A percentile compares a stretch with the other conserved stretches of the same genome.
Conservation (phyloP, 345 rosid species). For the Cardiospermum halicacabum region DNA sequence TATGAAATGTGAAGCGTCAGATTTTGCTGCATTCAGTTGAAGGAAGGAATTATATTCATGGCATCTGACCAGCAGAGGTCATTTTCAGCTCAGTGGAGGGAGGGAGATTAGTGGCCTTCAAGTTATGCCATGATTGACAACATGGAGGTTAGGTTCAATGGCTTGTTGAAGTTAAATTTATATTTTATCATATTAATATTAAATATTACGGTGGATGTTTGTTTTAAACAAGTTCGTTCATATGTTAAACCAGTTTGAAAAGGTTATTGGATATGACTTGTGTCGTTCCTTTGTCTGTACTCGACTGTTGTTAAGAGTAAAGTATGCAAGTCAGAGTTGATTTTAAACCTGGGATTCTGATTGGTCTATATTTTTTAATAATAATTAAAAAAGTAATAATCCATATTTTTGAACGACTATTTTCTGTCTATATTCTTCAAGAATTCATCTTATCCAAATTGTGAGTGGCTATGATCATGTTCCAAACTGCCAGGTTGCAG, state of each 20-base stretch:
- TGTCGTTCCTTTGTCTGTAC: not conserved
- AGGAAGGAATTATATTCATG: conserved; percentile 11
- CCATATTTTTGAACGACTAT: too few species aligned
- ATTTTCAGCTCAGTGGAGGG: conserved; percentile 19
- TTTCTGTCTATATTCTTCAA: too few species aligned
- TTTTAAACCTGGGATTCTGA: not conserved
- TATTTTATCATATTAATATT: not conserved
- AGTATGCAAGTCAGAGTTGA: not conserved
- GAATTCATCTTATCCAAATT: too few species aligned
- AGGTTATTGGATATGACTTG: not conserved
- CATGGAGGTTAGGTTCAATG: conserved; percentile 12
- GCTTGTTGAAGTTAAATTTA: not conserved
- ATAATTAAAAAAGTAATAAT: too few species aligned
- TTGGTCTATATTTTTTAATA: too few species aligned
- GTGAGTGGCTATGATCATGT: not conserved
- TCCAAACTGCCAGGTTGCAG: not conserved
- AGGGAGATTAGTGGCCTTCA: not conserved
- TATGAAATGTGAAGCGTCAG: not conserved
- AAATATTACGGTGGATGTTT: not conserved
- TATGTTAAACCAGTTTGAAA: not conserved
- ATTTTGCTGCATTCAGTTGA: not conserved
- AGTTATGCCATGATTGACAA: not conserved
- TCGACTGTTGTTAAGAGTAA: not conserved
- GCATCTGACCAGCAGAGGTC: conserved; percentile 13
- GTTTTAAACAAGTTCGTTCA: not conserved